phyloP scores from a whole-genome alignment of 768 basidiomycete species.

The Tylopilus sp. region DNA sequence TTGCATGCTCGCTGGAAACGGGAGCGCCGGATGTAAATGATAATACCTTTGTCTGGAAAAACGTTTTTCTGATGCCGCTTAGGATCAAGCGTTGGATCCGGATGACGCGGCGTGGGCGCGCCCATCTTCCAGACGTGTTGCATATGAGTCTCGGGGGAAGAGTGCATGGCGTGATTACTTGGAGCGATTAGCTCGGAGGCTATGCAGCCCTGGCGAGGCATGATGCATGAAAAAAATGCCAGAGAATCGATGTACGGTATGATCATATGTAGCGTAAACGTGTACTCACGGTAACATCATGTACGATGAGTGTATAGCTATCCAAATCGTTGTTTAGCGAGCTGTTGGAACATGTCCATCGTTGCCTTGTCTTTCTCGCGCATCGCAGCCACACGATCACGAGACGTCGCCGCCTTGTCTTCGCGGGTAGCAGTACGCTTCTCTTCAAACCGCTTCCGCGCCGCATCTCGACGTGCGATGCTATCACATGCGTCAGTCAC shows the following conservation, averaged over 20 bases:
- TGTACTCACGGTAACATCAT: conserved; percentile 19
- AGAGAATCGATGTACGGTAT: background rate
- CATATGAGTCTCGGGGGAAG: background rate
- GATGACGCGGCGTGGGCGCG: conserved; percentile 40
- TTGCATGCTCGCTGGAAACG: background rate
- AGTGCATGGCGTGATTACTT: background rate
- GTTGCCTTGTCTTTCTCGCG: conserved; percentile 85
- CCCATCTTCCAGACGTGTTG: background rate
- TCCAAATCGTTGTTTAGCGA: conserved; percentile 87
- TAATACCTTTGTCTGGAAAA: background rate
- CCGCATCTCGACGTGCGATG: conserved; percentile 70
- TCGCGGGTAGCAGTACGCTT: conserved; percentile 40
- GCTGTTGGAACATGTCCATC: conserved; percentile 94
- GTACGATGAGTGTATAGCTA: conserved; percentile 31
- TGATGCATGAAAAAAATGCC: background rate
- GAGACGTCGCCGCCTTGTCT: conserved; percentile 47
- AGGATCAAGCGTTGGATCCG: conserved; percentile 30
- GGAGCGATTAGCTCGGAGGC: background rate
- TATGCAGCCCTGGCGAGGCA: background rate
- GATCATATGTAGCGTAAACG: background rate
- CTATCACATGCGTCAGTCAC: conserved; percentile 37
- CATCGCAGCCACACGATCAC: conserved; percentile 60
- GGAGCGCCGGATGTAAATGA: conserved; percentile 1
- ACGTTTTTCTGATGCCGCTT: background rate
- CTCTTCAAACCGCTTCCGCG: conserved; percentile 58